A percentile compares a stretch with the other conserved stretches of the same genome.
These are phyloP conservation scores for Geosmithia flava DNA, from an alignment of 2,329 filamentous ascomycete species.

Conservation along the genomic window DNA sequence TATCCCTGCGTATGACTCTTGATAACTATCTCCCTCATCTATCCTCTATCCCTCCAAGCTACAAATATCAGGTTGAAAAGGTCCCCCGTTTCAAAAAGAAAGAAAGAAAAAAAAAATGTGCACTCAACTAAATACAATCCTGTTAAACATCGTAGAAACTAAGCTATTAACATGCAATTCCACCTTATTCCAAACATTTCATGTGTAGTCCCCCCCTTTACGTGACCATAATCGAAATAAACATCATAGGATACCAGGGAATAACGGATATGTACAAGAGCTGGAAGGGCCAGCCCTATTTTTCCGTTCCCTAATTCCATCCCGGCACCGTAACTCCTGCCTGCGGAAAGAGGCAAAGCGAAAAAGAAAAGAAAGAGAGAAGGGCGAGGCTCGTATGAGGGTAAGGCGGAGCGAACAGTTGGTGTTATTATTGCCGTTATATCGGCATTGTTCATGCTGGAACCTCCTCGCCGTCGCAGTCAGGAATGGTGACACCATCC, in stretches of 20 bases:
- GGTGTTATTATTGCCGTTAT: neutral
- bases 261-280: neutral
- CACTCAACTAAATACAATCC: neutral
- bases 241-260: neutral
- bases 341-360: neutral
- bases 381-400: neutral
- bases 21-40: no score
- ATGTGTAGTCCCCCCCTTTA: neutral
- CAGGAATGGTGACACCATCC: constrained; percentile 69
- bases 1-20: no score
- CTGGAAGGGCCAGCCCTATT: neutral
- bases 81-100: neutral
- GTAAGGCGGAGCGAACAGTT: neutral
- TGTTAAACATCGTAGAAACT: neutral
- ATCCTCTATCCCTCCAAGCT: no score
- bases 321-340: neutral
- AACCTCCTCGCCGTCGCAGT: constrained; percentile 67
- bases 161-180: neutral
- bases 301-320: neutral
- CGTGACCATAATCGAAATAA: neutral
- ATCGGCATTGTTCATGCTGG: constrained; percentile 7
- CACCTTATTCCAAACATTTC: neutral
- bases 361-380: neutral
- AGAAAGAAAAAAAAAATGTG: neutral
- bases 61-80: neutral